phyloP scores from a whole-genome alignment of 108 stramenopile species.

The Pseudonitzschia multiseries region DNA sequence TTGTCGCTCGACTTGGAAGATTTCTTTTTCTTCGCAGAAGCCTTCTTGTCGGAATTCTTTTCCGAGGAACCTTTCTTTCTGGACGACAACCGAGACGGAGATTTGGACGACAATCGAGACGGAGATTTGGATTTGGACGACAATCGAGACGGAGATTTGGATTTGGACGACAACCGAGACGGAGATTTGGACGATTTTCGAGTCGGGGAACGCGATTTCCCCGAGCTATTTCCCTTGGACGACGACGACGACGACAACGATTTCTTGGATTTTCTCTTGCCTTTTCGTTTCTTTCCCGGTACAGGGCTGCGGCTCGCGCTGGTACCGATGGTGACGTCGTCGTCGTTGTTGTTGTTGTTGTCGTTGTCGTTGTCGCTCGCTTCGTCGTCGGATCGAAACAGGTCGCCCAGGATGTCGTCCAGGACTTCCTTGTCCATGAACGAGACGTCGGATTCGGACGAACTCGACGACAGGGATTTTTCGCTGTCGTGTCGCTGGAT shows the following conservation, averaged over 20 bases:
- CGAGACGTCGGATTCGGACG: too few species aligned
- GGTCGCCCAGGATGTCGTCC: background rate
- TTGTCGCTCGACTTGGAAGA: background rate
- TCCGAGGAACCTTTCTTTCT: background rate
- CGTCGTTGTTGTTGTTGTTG: background rate
- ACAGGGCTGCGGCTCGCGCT: background rate
- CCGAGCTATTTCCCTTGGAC: background rate
- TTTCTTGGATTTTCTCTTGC: background rate
- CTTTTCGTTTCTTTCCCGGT: background rate
- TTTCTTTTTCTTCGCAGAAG: conserved; percentile 5
- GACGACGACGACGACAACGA: background rate
- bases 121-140: background rate
- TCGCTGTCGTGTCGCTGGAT: background rate
- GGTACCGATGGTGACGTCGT: background rate
- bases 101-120: background rate
- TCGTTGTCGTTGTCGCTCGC: background rate
- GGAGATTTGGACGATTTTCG: conserved; percentile 2
- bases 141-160: background rate
- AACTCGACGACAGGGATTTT: background rate
- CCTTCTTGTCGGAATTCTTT: background rate
- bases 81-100: background rate
- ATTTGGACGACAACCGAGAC: too few species aligned
- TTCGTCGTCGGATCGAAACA: background rate
- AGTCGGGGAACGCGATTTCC: background rate
- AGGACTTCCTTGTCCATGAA: background rate